These are phyloP conservation scores for Fusarium brachygibbosum DNA, from an alignment of 2,329 filamentous ascomycete species.

Conservation along the genomic window DNA sequence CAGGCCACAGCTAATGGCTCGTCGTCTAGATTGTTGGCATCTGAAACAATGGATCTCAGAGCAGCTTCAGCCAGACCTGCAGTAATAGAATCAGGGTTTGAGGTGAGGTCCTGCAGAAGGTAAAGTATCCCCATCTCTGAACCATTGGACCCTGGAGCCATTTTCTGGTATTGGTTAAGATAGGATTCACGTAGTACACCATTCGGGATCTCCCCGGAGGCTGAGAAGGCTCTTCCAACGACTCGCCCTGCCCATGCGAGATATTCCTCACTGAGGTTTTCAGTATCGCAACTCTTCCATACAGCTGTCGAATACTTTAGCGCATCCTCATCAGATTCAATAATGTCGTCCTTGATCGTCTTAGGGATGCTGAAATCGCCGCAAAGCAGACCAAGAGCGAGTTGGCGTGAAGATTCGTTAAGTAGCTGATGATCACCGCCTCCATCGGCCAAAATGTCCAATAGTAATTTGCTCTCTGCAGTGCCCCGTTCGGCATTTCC, in stretches of 20 bases:
- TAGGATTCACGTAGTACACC: slow-evolving; percentile 72
- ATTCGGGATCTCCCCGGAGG: slow-evolving; percentile 76
- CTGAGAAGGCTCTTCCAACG: slow-evolving; percentile 85
- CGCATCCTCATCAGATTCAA: slow-evolving; percentile 76
- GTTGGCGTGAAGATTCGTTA: slow-evolving; percentile 75
- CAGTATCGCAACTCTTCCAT: slow-evolving; percentile 80
- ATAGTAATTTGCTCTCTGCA: slow-evolving; percentile 82
- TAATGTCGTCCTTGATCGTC: slow-evolving; percentile 69
- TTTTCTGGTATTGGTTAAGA: slow-evolving; percentile 64
- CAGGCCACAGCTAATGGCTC: slow-evolving; percentile 64
- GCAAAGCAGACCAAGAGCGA: slow-evolving; percentile 81
- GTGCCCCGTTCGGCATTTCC: slow-evolving; percentile 78
- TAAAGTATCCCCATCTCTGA: slow-evolving; percentile 75
- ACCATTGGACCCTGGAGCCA: slow-evolving; percentile 61
- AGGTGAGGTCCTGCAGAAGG: slow-evolving; percentile 72
- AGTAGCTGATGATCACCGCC: slow-evolving; percentile 73
- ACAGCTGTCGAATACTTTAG: slow-evolving; percentile 73
- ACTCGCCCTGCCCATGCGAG: slow-evolving; percentile 87
- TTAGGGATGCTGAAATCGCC: slow-evolving; percentile 74
- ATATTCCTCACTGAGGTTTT: slow-evolving; percentile 75
- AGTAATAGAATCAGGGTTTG: slow-evolving; percentile 67
- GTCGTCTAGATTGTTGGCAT: slow-evolving; percentile 63
- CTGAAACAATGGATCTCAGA: slow-evolving; percentile 68
- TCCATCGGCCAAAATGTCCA: slow-evolving; percentile 84
- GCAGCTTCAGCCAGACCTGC: slow-evolving; percentile 73